These are phyloP conservation scores for Stagonosporopsis chrysanthemi DNA, from an alignment of 2,329 filamentous ascomycete genomes.

Conservation along the genomic window DNA sequence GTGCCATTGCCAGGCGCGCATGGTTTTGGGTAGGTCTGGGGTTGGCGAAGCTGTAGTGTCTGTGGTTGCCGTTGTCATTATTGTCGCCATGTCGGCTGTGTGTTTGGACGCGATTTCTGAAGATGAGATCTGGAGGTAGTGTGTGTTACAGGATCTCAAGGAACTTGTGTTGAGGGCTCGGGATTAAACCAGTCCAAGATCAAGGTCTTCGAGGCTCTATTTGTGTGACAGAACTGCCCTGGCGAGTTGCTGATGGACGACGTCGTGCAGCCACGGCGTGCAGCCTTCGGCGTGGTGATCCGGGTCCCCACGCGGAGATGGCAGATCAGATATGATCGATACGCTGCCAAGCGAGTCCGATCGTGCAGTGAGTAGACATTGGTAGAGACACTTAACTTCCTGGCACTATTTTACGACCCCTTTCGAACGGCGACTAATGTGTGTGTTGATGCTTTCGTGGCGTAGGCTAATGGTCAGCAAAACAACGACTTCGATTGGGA, in stretches of 20 bases:
- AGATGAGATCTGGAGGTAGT: neutral
- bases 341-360: no score
- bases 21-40: conserved; percentile 22
- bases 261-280: conserved; percentile 7
- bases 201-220: neutral
- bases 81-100: conserved; percentile 1
- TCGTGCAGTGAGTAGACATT: no score
- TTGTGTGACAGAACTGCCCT: neutral
- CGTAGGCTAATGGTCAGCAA: no score
- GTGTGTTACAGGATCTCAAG: no score
- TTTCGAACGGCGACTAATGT: no score
- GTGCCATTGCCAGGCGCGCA: conserved; percentile 37
- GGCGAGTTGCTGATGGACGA: conserved; percentile 1
- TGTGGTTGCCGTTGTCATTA: neutral
- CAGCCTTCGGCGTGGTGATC: conserved; percentile 6
- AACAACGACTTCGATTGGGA: no score
- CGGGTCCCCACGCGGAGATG: conserved; percentile 18
- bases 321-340: neutral
- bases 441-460: no score
- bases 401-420: no score
- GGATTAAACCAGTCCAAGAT: no score
- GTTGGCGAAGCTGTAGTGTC: neutral
- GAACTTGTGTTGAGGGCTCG: no score
- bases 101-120: neutral
- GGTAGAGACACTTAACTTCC: no score